A percentile compares a stretch with the other conserved stretches of the same genome.
Conservation (phyloP, 805 yeast species). For the Cyberlindnera americana region DNA sequence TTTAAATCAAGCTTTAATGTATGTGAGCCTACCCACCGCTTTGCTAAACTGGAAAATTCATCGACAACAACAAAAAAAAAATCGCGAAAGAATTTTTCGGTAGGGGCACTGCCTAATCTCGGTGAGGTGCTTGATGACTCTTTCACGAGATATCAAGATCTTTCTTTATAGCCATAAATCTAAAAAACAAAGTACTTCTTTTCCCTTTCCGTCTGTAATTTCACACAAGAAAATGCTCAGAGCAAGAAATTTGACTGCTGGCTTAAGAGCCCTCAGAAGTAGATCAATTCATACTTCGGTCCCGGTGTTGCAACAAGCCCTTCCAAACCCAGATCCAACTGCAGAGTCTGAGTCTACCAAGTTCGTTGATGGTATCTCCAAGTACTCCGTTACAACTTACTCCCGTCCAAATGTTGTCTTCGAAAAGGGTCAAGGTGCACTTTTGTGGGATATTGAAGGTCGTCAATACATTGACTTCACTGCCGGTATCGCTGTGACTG, state of each 20-base stretch:
- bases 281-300: constrained; percentile 10
- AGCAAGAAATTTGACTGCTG: no score
- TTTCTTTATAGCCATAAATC: neutral
- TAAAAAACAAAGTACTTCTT: no score
- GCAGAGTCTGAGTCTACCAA: constrained; percentile 31
- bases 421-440: constrained; percentile 78
- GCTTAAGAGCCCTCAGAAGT: neutral
- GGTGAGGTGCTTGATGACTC: constrained; percentile 1
- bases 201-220: no score
- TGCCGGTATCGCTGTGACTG: constrained; percentile 97
- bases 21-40: neutral
- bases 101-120: constrained; percentile 8
- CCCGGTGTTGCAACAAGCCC: constrained; percentile 2
- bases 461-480: constrained; percentile 83
- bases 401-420: constrained; percentile 75
- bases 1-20: no score
- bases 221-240: neutral
- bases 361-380: constrained; percentile 33
- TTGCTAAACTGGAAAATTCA: neutral
- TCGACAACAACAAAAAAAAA: no score
- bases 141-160: neutral
- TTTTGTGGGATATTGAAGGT: constrained; percentile 75
- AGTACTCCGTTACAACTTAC: constrained; percentile 69
- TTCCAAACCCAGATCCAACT: constrained; percentile 13
- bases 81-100: constrained; percentile 8